Evolutionary conservation across 306 rosid genomes (phyloP).

Genomic region (Cucurbita moschata): DNA sequence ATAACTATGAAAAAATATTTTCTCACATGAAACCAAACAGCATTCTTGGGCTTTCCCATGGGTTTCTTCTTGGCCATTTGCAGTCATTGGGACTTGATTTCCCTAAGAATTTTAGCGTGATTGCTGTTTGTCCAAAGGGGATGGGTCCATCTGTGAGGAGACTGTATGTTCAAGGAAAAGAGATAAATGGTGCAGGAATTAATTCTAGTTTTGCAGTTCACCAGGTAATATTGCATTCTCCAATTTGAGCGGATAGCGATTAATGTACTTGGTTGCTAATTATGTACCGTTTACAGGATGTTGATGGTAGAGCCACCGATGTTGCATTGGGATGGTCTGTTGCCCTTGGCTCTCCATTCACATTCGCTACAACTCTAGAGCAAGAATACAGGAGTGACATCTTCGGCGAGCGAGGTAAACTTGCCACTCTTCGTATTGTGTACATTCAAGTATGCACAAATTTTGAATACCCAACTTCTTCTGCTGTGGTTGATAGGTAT

Average conservation of each 20-base stretch:
- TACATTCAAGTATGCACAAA: background rate
- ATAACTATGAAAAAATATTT: conserved; percentile 66
- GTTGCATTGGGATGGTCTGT: conserved; percentile 95
- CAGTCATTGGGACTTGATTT: conserved; percentile 79
- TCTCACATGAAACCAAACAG: conserved; percentile 87
- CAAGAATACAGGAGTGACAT: conserved; percentile 94
- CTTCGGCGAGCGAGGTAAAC: conserved; percentile 84
- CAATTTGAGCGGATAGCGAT: background rate
- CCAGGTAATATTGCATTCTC: conserved; percentile 34
- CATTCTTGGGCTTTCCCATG: conserved; percentile 95
- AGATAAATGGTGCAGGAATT: conserved; percentile 94
- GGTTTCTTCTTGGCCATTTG: conserved; percentile 93
- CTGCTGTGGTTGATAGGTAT: conserved; percentile 45
- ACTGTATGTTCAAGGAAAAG: conserved; percentile 92
- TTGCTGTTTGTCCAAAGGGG: conserved; percentile 97
- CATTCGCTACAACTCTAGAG: conserved; percentile 89
- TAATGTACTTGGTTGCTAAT: background rate
- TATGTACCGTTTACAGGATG: conserved; percentile 40
- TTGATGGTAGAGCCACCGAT: conserved; percentile 91
- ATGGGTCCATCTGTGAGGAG: conserved; percentile 99
- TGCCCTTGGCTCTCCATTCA: conserved; percentile 98
- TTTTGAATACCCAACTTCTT: conserved; percentile 9
- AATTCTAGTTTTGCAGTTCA: conserved; percentile 91
- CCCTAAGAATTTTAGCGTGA: conserved; percentile 76
- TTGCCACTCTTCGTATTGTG: background rate